These are phyloP conservation scores for Paecilomyces variotii DNA, from an alignment of 2,329 filamentous ascomycete species.

Conservation along the genomic window DNA sequence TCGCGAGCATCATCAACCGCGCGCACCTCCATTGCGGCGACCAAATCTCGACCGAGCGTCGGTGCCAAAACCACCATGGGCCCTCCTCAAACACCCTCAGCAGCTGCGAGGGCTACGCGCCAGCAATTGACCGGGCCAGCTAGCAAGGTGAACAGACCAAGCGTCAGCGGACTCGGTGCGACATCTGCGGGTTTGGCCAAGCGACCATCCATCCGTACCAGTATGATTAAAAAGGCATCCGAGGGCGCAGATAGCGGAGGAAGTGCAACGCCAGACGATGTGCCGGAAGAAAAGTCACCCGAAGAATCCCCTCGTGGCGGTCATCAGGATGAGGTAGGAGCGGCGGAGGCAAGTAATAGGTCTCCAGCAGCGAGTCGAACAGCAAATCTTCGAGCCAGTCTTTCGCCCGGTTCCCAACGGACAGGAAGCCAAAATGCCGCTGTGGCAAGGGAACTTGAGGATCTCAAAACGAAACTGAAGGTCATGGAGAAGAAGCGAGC, in stretches of 20 bases:
- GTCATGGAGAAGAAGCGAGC: constrained; percentile 78
- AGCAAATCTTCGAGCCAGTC: constrained; percentile 17
- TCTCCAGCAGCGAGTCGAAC: constrained; percentile 16
- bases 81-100: constrained; percentile 42
- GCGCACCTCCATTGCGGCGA: constrained; percentile 31
- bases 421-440: constrained; percentile 42
- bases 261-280: constrained; percentile 22
- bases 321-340: constrained; percentile 11
- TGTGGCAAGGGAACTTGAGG: constrained; percentile 64
- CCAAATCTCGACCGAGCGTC: constrained; percentile 51
- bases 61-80: constrained; percentile 58
- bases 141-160: constrained; percentile 25
- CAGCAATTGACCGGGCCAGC: constrained; percentile 28
- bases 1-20: constrained; percentile 43
- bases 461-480: constrained; percentile 78
- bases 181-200: constrained; percentile 18
- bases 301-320: constrained; percentile 15
- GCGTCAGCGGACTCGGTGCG: constrained; percentile 16
- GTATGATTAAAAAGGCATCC: constrained; percentile 16
- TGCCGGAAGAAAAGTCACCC: constrained; percentile 20
- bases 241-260: constrained; percentile 18
- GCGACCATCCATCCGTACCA: constrained; percentile 25
- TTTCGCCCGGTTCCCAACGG: constrained; percentile 27
- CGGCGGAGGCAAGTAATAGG: constrained; percentile 15
- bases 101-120: constrained; percentile 28